Evolutionary conservation across 352 stramenopile genomes (phyloP), one percentile per base, ranked within the genome.

Genomic region (Stephanocyclus meneghinianus): DNA sequence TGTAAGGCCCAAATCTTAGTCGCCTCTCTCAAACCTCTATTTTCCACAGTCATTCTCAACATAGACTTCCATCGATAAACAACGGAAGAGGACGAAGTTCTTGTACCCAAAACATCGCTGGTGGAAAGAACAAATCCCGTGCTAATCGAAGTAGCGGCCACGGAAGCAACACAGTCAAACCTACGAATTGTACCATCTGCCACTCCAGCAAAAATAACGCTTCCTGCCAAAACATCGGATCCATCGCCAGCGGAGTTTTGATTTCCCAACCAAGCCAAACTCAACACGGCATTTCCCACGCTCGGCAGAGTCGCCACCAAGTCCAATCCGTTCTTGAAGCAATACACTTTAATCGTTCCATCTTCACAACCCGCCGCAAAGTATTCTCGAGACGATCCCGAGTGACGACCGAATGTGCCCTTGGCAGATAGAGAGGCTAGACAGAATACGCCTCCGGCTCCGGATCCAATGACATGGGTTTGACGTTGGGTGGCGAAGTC

Each of bases 1-100:
- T 92, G 68, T 26, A 98, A 84, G 44, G 94, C 92, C 96, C 96
- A 98, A 42, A 98, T 91, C 70, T 85, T 84, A 2, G 88, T 93
- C 9, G 88, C 60, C 47, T 79, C 80, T 44, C 61, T 68, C 26
- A 87, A 78, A 57, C 88, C 88, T 29, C 75, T 62, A 66, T 73
- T 88, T 66, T 93, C 88, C 1, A 93, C 78, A n/a, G 86, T 91
- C 80, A 93, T 93, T 50, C 88, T 72, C 21, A 85, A 62, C 40
- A 64, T 77, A 30, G 86, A 83, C 67, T 75, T 85, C 80, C 81
- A 90, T 16, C 62, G 62, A 73, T 76, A 64, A 47, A 62, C 74
- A 55, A 74, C 55, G 35, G 57, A 57, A 10, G 48, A 29, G 5
- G 73, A 74, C 26, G n/a, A 53, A 13, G 64, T 70, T 37, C 26